A percentile compares a stretch with the other conserved stretches of the same genome.
phyloP scores from a whole-genome alignment of 352 stramenopile species.

The Phytophthora uliginosa region DNA sequence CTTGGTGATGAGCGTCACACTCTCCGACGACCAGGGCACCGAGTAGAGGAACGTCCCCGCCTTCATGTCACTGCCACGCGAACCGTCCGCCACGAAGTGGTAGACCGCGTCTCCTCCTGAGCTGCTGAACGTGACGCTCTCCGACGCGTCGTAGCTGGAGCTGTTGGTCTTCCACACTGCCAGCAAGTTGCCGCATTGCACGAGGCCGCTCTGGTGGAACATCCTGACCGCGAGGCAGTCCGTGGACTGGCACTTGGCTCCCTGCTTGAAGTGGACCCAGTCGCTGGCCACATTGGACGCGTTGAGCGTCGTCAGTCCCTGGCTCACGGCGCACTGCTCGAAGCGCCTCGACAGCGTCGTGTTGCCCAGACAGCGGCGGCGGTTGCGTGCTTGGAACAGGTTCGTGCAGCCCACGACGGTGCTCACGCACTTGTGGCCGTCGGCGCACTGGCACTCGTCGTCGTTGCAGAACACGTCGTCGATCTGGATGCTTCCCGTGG shows the following conservation, averaged over 20 bases:
- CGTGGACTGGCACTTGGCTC: constrained; percentile 53
- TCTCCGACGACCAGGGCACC: constrained; percentile 39
- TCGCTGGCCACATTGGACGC: constrained; percentile 64
- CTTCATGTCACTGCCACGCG: constrained; percentile 65
- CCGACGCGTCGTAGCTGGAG: constrained; percentile 20
- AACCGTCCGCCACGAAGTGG: constrained; percentile 84
- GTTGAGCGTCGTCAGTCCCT: constrained; percentile 58
- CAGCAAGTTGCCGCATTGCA: constrained; percentile 76
- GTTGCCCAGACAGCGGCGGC: constrained; percentile 74
- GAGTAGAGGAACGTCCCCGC: constrained; percentile 76
- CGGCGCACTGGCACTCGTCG: constrained; percentile 64
- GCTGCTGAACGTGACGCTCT: constrained; percentile 20
- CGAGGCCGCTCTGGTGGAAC: constrained; percentile 72
- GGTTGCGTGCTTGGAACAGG: constrained; percentile 75
- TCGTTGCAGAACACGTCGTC: constrained; percentile 87
- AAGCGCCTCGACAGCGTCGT: constrained; percentile 59
- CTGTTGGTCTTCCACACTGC: constrained; percentile 73
- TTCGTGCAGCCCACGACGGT: constrained; percentile 76
- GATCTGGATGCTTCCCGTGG: constrained; percentile 66
- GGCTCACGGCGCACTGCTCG: constrained; percentile 54
- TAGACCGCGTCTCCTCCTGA: constrained; percentile 44
- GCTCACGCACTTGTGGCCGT: constrained; percentile 65
- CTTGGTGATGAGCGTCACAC: constrained; percentile 27
- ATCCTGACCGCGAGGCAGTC: constrained; percentile 70
- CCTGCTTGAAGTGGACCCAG: constrained; percentile 82